These are phyloP conservation scores for Apophysomyces elegans DNA, from an alignment of 371 early-diverging fungal genomes.

Conservation along the genomic window DNA sequence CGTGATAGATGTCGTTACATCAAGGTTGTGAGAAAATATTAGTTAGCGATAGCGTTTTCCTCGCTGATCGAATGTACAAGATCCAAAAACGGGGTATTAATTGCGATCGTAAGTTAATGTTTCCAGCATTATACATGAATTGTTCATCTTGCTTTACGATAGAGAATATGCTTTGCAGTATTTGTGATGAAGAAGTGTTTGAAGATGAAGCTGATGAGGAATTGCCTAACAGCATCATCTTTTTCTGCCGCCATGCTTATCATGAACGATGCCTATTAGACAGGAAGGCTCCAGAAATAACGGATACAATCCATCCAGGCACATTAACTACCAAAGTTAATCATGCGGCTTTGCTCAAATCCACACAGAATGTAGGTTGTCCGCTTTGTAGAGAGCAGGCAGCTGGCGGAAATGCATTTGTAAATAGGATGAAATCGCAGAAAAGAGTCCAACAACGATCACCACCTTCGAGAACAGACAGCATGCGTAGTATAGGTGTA, in stretches of 20 bases:
- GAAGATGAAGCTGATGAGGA: constrained; percentile 40
- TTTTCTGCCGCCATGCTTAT: constrained; percentile 79
- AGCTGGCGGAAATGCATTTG: constrained; percentile 57
- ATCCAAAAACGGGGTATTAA: constrained; percentile 74
- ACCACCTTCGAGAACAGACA: constrained; percentile 31
- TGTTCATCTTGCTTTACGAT: constrained; percentile 1
- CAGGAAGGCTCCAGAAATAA: constrained; percentile 14
- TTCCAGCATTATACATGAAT: background rate
- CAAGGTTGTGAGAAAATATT: constrained; percentile 89
- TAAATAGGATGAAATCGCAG: constrained; percentile 52
- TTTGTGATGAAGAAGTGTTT: constrained; percentile 67
- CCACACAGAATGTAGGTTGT: constrained; percentile 54
- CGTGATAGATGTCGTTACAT: constrained; percentile 66
- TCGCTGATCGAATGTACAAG: constrained; percentile 74
- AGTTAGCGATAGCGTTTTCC: constrained; percentile 79
- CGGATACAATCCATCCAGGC: constrained; percentile 30
- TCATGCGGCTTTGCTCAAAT: constrained; percentile 57
- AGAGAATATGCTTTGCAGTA: constrained; percentile 65
- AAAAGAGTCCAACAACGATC: constrained; percentile 15
- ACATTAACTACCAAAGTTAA: constrained; percentile 54
- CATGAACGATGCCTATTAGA: constrained; percentile 71
- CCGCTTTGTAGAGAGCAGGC: constrained; percentile 61
- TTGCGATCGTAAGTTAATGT: constrained; percentile 45
- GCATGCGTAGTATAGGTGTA: constrained; percentile 46
- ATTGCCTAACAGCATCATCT: constrained; percentile 56